Percentiles rank a stretch among this genome's conserved stretches.
phyloP scores from a whole-genome alignment of 352 stramenopile species.

The Phytophthora pistaciae region DNA sequence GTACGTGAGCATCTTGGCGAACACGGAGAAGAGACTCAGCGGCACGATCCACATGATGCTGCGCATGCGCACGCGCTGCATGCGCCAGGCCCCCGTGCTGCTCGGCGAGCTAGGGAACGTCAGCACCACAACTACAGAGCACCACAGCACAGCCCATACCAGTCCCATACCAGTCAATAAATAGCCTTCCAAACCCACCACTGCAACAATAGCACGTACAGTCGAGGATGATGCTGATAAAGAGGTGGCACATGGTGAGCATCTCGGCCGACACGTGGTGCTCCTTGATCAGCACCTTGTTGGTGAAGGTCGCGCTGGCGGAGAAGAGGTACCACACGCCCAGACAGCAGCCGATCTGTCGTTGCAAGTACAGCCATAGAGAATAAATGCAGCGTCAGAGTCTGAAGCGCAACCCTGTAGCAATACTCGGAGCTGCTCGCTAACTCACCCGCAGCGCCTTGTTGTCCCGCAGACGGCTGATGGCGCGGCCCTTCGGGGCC shows the following conservation, averaged over 20 bases:
- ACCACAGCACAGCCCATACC: constrained; percentile 4
- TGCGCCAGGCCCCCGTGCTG: constrained; percentile 58
- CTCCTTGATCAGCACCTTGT: constrained; percentile 90
- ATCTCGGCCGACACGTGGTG: constrained; percentile 86
- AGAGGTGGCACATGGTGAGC: constrained; percentile 88
- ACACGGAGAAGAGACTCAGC: constrained; percentile 83
- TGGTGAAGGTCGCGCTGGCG: constrained; percentile 82
- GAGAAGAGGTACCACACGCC: constrained; percentile 88
- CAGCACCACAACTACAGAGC: constrained; percentile 69
- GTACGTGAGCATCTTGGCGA: constrained; percentile 87
- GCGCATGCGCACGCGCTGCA: constrained; percentile 69
- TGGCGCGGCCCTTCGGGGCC: constrained; percentile 25
- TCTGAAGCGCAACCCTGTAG: neutral
- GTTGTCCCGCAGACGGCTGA: constrained; percentile 35
- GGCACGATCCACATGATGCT: constrained; percentile 83
- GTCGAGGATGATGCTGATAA: constrained; percentile 81
- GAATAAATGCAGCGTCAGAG: neutral
- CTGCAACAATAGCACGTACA: constrained; percentile 44
- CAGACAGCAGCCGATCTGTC: constrained; percentile 48
- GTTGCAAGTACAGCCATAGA: neutral
- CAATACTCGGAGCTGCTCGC: neutral
- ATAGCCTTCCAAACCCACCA: neutral
- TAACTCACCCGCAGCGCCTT: constrained; percentile 35
- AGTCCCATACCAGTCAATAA: constrained; percentile 14
- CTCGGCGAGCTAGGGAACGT: constrained; percentile 64